A percentile compares a stretch with the other conserved stretches of the same genome.
phyloP scores from a whole-genome alignment of 2,329 filamentous ascomycete genomes.

The Penicillium rolfsii region DNA sequence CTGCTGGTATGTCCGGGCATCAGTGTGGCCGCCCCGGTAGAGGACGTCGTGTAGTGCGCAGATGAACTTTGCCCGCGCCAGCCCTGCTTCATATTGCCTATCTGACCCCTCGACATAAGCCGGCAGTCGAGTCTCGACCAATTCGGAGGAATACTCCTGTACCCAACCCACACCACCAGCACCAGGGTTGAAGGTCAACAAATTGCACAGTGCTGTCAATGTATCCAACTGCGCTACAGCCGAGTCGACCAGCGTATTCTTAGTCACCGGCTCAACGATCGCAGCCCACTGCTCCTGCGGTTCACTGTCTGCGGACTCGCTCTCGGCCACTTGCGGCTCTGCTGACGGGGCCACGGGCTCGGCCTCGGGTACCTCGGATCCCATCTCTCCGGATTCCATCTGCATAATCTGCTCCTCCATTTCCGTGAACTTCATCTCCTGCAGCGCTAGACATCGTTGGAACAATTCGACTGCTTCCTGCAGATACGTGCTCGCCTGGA shows the following conservation, averaged over 20 bases:
- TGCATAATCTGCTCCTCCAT: constrained; percentile 48
- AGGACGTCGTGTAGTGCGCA: constrained; percentile 60
- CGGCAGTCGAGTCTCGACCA: constrained; percentile 59
- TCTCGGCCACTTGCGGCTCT: constrained; percentile 16
- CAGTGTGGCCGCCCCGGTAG: constrained; percentile 56
- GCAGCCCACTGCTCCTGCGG: constrained; percentile 65
- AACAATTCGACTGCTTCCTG: constrained; percentile 66
- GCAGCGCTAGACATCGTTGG: constrained; percentile 58
- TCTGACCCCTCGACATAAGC: constrained; percentile 53
- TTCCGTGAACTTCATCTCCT: constrained; percentile 55
- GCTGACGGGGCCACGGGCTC: constrained; percentile 2
- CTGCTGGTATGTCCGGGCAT: constrained; percentile 57
- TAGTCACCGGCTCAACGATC: constrained; percentile 68
- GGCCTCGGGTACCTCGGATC: constrained; percentile 14
- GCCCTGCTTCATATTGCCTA: constrained; percentile 55
- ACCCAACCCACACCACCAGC: constrained; percentile 57
- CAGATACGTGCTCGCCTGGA: constrained; percentile 56
- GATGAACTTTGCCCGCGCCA: constrained; percentile 61
- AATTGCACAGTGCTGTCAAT: constrained; percentile 56
- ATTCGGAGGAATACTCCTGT: constrained; percentile 58
- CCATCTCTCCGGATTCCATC: constrained; percentile 37
- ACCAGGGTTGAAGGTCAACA: constrained; percentile 49
- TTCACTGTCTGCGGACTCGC: constrained; percentile 20
- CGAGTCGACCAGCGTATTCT: constrained; percentile 68
- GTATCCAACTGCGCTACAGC: constrained; percentile 65